These are phyloP conservation scores for Staphylotrichum tortipilum DNA, from an alignment of 495 filamentous ascomycete genomes.

Conservation along the genomic window DNA sequence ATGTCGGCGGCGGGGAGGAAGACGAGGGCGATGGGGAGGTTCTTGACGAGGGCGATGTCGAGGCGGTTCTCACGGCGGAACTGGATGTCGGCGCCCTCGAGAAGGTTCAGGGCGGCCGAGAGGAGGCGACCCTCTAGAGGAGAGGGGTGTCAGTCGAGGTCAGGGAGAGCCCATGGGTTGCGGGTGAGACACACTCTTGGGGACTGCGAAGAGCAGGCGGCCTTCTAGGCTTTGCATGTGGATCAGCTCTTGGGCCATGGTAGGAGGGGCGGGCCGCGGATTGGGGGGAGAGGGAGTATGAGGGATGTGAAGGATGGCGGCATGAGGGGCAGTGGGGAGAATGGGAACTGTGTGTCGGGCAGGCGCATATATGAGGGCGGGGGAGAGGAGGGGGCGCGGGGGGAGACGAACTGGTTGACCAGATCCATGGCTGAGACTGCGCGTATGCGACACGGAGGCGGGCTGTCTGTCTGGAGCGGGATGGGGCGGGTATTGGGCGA, in stretches of 20 bases:
- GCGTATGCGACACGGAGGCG: conserved; percentile 2
- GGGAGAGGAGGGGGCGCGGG: background rate
- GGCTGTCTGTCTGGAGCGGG: background rate
- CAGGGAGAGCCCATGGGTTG: conserved; percentile 5
- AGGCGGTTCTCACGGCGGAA: conserved; percentile 87
- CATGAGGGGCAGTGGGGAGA: background rate
- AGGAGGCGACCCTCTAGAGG: conserved; percentile 79
- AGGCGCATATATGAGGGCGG: background rate
- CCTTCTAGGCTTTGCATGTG: conserved; percentile 63
- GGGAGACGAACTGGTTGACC: conserved; percentile 64
- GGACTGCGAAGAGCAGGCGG: conserved; percentile 89
- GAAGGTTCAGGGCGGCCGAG: conserved; percentile 75
- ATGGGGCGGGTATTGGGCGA: conserved; percentile 1
- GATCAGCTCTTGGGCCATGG: conserved; percentile 29
- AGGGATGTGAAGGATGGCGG: background rate
- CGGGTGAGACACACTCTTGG: conserved; percentile 67
- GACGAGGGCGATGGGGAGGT: conserved; percentile 87
- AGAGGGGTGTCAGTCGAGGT: background rate
- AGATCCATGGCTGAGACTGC: conserved; percentile 74
- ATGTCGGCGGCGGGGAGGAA: conserved; percentile 97
- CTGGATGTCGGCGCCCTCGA: conserved; percentile 89
- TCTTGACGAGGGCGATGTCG: conserved; percentile 94
- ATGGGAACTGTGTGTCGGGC: background rate
- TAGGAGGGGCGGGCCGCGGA: background rate
- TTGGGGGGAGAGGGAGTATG: background rate